phyloP scores from a whole-genome alignment of 2,329 filamentous ascomycete species.

The Alternaria ethzedia region DNA sequence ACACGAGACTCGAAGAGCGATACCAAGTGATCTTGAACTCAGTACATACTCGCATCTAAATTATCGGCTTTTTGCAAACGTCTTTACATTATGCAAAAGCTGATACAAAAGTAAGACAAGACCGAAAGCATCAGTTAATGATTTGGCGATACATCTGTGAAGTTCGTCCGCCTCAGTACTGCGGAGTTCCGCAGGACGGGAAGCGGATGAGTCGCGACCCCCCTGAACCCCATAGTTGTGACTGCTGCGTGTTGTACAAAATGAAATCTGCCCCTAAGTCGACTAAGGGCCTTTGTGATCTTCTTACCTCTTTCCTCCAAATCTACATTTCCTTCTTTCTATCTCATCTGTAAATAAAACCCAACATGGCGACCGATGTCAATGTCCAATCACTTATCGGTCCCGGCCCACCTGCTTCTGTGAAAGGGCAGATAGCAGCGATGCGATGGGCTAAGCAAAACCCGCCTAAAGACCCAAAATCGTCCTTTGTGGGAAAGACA shows the following conservation, averaged over 20 bases:
- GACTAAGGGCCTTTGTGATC: neutral
- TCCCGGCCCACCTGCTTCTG: neutral
- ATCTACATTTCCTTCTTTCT: neutral
- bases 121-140: neutral
- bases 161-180: neutral
- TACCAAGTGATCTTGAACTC: neutral
- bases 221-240: neutral
- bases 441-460: neutral
- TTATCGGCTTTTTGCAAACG: neutral
- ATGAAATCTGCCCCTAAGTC: neutral
- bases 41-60: neutral
- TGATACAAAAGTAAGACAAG: neutral
- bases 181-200: neutral
- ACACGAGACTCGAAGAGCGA: neutral
- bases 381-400: neutral
- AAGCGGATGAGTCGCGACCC: neutral
- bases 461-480: neutral
- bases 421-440: neutral
- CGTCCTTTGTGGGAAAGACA: conserved; percentile 1
- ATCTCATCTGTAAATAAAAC: neutral
- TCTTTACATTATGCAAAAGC: neutral
- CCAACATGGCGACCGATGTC: neutral
- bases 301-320: neutral
- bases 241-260: neutral
- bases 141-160: neutral